A percentile compares a stretch with the other conserved stretches of the same genome.
These are phyloP conservation scores for Pyronema domesticum DNA, from an alignment of 495 filamentous ascomycete species.

Conservation along the genomic window DNA sequence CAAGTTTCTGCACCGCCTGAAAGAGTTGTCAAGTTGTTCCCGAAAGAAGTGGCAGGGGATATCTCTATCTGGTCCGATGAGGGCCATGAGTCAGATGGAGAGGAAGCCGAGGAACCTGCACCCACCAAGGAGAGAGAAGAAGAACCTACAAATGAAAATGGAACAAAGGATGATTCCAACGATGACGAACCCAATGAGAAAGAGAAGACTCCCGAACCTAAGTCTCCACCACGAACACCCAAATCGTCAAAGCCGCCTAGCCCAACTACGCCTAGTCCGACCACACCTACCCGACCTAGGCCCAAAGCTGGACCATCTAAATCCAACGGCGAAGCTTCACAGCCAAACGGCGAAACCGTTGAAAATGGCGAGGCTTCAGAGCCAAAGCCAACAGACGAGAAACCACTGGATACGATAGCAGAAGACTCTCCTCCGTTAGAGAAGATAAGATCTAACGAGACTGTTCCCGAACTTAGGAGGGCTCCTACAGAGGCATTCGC, in stretches of 20 bases:
- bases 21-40: constrained; percentile 71
- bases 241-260: background rate
- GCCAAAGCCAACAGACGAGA: constrained; percentile 6
- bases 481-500: background rate
- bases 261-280: too few relatives aligned
- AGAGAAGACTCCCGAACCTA: background rate
- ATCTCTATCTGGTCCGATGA: constrained; percentile 39
- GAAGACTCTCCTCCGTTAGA: background rate
- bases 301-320: too few relatives aligned
- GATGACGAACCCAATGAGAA: constrained; percentile 3
- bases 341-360: constrained; percentile 1
- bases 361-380: background rate
- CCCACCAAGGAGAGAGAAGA: constrained; percentile 11
- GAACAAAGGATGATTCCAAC: background rate
- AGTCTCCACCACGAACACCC: too few relatives aligned
- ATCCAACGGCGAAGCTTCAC: background rate
- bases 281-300: too few relatives aligned
- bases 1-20: constrained; percentile 78
- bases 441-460: background rate
- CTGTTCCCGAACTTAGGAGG: background rate
- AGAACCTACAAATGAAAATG: constrained; percentile 5
- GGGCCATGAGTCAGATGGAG: constrained; percentile 32
- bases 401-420: background rate
- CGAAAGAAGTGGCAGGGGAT: constrained; percentile 65
- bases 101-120: constrained; percentile 17